These are phyloP conservation scores for Russula compacta DNA, from an alignment of 768 basidiomycete species.

Conservation along the genomic window DNA sequence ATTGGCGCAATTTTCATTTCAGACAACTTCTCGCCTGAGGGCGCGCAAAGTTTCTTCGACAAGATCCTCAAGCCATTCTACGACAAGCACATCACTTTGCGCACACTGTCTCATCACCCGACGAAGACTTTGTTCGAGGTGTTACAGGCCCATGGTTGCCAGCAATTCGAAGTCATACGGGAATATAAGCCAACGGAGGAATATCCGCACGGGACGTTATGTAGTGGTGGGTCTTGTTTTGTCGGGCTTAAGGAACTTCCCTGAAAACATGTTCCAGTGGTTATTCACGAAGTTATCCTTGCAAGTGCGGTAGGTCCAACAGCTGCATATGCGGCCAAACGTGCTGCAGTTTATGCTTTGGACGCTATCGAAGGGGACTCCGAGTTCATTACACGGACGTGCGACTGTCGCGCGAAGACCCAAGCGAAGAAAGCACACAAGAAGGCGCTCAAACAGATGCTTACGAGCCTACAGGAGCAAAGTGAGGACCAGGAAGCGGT, in stretches of 20 bases:
- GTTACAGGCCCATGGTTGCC: constrained; percentile 64
- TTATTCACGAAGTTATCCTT: constrained; percentile 58
- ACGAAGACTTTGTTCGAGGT: constrained; percentile 67
- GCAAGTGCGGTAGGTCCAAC: constrained; percentile 48
- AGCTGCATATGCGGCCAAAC: constrained; percentile 46
- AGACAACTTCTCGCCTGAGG: constrained; percentile 55
- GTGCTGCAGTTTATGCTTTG: constrained; percentile 55
- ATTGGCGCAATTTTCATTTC: constrained; percentile 74
- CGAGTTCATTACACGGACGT: constrained; percentile 50
- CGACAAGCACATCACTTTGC: constrained; percentile 62
- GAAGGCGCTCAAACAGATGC: constrained; percentile 30
- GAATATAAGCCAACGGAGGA: constrained; percentile 33
- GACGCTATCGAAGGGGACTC: constrained; percentile 60
- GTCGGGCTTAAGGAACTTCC: not conserved
- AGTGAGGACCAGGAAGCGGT: constrained; percentile 15
- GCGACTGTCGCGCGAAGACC: constrained; percentile 48
- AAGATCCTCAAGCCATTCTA: constrained; percentile 68
- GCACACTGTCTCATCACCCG: constrained; percentile 68
- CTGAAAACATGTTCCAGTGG: constrained; percentile 34
- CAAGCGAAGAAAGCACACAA: constrained; percentile 31
- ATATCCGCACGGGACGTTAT: constrained; percentile 31
- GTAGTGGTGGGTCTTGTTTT: constrained; percentile 37
- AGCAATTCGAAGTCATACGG: constrained; percentile 44
- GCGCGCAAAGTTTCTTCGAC: constrained; percentile 57
- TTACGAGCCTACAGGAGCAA: constrained; percentile 21